Evolutionary conservation across 768 basidiomycete species (phyloP).

Genomic region (Rhizopogon salebrosus): DNA sequence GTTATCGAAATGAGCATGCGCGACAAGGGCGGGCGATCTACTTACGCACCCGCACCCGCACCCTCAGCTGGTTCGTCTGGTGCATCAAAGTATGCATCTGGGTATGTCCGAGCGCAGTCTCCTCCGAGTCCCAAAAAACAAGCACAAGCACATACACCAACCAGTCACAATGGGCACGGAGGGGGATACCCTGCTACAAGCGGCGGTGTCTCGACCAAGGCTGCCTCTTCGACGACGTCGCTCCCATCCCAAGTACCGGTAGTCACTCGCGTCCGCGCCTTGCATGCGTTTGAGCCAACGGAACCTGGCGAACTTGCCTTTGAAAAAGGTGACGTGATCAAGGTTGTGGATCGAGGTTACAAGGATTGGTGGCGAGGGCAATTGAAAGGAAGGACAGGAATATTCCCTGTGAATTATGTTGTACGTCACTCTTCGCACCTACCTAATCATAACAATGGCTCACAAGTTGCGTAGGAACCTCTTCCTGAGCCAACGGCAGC

Average conservation of each 20-base stretch:
- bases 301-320: constrained; percentile 90
- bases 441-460: not conserved
- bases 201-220: constrained; percentile 1
- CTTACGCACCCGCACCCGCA: constrained; percentile 40
- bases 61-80: constrained; percentile 33
- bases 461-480: constrained; percentile 50
- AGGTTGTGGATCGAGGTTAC: constrained; percentile 90
- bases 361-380: constrained; percentile 98
- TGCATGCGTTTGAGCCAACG: constrained; percentile 85
- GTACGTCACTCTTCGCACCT: constrained; percentile 37
- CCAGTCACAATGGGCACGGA: constrained; percentile 19
- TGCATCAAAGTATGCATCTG: constrained; percentile 15
- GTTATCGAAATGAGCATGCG: constrained; percentile 91
- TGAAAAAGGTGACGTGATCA: constrained; percentile 89
- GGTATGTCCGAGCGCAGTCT: constrained; percentile 13
- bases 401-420: constrained; percentile 97
- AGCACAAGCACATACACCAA: constrained; percentile 5
- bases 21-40: constrained; percentile 76
- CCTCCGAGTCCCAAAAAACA: constrained; percentile 14
- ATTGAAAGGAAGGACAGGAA: constrained; percentile 82
- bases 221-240: constrained; percentile 24
- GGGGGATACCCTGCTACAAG: constrained; percentile 48
- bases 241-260: constrained; percentile 29
- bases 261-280: constrained; percentile 79
- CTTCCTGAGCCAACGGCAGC: constrained; percentile 77